Evolutionary conservation across 1,139 yeast species (phyloP).

Genomic region (Yamadazyma diddensiae): DNA sequence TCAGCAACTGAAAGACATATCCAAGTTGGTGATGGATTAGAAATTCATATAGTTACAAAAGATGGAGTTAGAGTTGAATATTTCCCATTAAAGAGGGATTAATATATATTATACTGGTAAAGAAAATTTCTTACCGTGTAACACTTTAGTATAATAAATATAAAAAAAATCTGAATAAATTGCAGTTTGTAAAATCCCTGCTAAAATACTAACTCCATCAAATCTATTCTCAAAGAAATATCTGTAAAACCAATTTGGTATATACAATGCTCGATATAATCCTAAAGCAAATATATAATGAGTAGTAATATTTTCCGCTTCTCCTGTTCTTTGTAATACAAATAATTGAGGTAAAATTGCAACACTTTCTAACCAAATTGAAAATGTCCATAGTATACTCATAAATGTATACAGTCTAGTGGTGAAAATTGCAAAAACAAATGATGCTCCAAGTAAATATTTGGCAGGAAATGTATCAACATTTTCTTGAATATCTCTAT

Average conservation of each 20-base stretch:
- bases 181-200: constrained; percentile 84
- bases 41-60: constrained; percentile 84
- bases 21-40: constrained; percentile 95
- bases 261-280: constrained; percentile 78
- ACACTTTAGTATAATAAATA: constrained; percentile 74
- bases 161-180: constrained; percentile 94
- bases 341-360: constrained; percentile 92
- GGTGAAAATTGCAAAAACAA: constrained; percentile 59
- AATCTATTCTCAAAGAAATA: constrained; percentile 64
- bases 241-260: constrained; percentile 94
- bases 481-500: constrained; percentile 49
- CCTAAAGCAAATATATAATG: constrained; percentile 96
- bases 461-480: constrained; percentile 73
- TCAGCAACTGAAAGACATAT: constrained; percentile 98
- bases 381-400: constrained; percentile 74
- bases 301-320: constrained; percentile 81
- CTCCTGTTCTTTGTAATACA: constrained; percentile 86
- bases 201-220: constrained; percentile 67
- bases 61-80: constrained; percentile 86
- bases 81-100: constrained; percentile 88
- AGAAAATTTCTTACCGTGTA: constrained; percentile 78
- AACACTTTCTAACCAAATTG: constrained; percentile 84
- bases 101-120: constrained; percentile 46
- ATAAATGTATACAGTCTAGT: constrained; percentile 59
- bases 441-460: constrained; percentile 67